phyloP scores from a whole-genome alignment of 495 filamentous ascomycete species.

The Talaromyces nanjingensis region DNA sequence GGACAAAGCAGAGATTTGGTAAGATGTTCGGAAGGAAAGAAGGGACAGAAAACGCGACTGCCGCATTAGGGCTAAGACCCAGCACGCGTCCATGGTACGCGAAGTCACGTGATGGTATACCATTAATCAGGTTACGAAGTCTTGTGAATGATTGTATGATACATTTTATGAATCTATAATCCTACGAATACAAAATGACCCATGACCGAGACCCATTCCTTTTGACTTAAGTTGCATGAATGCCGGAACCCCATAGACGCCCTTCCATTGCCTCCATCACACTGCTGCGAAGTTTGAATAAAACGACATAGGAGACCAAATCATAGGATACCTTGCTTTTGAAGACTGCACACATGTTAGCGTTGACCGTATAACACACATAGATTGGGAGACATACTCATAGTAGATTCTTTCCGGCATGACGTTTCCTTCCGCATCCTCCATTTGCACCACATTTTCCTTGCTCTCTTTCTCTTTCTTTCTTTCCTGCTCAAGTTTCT shows the following conservation, averaged over 20 bases:
- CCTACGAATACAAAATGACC: neutral
- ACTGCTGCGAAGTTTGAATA: neutral
- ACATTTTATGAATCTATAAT: neutral
- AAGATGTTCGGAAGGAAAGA: neutral
- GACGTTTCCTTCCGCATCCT: constrained; percentile 93
- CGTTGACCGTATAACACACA: neutral
- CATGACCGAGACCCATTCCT: neutral
- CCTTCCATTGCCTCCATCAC: neutral
- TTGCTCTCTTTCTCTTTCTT: constrained; percentile 66
- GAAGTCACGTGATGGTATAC: constrained; percentile 29
- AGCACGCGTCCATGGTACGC: constrained; percentile 26
- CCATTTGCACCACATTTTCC: constrained; percentile 93
- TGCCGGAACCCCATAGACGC: neutral
- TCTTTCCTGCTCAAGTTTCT: constrained; percentile 83
- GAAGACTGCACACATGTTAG: constrained; percentile 35
- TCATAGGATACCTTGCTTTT: constrained; percentile 50
- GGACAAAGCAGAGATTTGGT: neutral
- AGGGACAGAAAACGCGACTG: neutral
- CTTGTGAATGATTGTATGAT: neutral
- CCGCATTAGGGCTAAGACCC: constrained; percentile 13
- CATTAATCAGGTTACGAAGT: neutral
- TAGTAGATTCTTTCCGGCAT: constrained; percentile 98
- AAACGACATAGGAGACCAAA: neutral
- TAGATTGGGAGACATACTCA: constrained; percentile 45
- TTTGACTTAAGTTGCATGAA: neutral